Conservation (phyloP, 495 filamentous ascomycete species). For the Bathelium albidoporum region DNA sequence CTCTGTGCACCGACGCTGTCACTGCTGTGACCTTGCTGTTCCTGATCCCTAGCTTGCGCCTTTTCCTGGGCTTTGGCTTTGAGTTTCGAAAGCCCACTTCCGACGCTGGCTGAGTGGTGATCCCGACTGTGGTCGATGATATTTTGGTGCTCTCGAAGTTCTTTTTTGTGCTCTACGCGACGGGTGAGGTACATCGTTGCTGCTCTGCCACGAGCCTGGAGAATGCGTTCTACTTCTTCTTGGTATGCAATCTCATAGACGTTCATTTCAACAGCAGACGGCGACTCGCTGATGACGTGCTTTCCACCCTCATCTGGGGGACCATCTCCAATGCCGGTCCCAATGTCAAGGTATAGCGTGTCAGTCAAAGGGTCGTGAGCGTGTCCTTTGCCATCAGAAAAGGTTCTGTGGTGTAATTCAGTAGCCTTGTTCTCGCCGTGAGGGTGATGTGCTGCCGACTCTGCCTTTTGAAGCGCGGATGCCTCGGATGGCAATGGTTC, state of each 20-base stretch:
- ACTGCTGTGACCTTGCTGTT: not conserved
- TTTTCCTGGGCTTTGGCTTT: slow-evolving; percentile 1
- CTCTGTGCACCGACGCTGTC: not conserved
- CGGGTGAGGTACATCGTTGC: slow-evolving; percentile 48
- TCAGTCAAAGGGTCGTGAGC: slow-evolving; percentile 55
- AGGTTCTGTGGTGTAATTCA: slow-evolving; percentile 7
- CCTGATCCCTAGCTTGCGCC: not conserved
- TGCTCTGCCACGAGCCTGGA: slow-evolving; percentile 30
- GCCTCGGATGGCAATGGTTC: too few relatives aligned
- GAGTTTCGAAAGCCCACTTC: not conserved
- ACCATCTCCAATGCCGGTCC: slow-evolving; percentile 42
- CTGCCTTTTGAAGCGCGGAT: not conserved
- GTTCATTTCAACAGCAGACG: slow-evolving; percentile 66
- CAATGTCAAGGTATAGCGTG: slow-evolving; percentile 63
- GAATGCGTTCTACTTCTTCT: slow-evolving; percentile 67
- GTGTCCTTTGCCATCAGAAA: slow-evolving; percentile 45
- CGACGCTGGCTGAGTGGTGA: not conserved
- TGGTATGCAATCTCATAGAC: slow-evolving; percentile 84
- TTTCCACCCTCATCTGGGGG: not conserved
- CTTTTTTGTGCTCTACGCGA: slow-evolving; percentile 43
- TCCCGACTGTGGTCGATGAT: slow-evolving; percentile 14
- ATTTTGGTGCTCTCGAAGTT: slow-evolving; percentile 20
- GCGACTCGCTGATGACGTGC: slow-evolving; percentile 64
- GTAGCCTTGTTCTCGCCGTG: not conserved
- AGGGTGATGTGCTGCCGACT: not conserved